Conservation (phyloP, 192 early-diverging fungal species). For the Allomyces macrogynus region DNA sequence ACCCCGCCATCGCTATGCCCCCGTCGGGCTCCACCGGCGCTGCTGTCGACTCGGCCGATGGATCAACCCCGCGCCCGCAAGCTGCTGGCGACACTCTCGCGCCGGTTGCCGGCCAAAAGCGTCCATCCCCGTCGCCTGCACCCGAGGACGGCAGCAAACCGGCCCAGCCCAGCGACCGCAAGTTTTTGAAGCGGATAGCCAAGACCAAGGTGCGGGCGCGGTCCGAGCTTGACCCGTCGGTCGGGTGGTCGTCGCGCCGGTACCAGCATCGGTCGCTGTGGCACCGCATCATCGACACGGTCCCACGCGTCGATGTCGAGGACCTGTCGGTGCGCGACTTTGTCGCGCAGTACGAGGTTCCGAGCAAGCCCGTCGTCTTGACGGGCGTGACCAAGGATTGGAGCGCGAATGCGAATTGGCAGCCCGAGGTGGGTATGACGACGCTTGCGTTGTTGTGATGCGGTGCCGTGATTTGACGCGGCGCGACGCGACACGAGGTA, state of each 20-base stretch:
- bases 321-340: conserved; percentile 34
- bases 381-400: conserved; percentile 28
- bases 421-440: conserved; percentile 16
- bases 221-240: no score
- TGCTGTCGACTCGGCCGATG: no score
- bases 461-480: conserved; percentile 2
- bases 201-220: no score
- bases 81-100: no score
- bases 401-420: conserved; percentile 34
- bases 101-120: no score
- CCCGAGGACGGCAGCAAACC: no score
- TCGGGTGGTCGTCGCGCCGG: background rate
- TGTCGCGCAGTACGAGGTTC: conserved; percentile 27
- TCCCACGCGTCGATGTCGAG: conserved; percentile 30
- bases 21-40: no score
- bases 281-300: conserved; percentile 14
- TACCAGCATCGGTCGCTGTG: background rate
- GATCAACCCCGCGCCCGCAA: no score
- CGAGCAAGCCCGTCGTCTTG: conserved; percentile 37
- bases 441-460: background rate
- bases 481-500: background rate
- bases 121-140: no score
- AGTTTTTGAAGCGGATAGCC: no score
- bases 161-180: no score
- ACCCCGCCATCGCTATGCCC: no score